These are phyloP conservation scores for Sarocladiaceae sp. DNA, from an alignment of 2,329 filamentous ascomycete genomes.

Conservation along the genomic window DNA sequence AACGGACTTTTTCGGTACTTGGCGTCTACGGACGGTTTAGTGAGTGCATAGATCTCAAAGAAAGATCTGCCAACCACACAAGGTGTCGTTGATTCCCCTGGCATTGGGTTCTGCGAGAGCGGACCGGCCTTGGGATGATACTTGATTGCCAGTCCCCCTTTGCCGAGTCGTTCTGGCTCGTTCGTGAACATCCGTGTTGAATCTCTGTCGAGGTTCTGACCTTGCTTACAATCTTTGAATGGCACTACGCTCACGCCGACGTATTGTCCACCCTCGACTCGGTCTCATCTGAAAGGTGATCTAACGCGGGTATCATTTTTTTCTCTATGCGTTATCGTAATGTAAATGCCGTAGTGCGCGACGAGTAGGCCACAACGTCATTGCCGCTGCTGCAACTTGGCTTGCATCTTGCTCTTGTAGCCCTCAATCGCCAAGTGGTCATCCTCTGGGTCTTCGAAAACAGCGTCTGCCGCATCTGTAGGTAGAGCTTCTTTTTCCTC, in stretches of 20 bases:
- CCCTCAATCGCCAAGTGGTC: slow-evolving; percentile 44
- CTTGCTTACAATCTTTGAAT: neutral
- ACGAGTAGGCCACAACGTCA: neutral
- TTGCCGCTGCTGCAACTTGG: slow-evolving; percentile 11
- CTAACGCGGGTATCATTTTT: slow-evolving; percentile 6
- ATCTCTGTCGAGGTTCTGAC: slow-evolving; percentile 6
- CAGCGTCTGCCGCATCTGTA: neutral
- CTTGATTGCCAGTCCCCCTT: slow-evolving; percentile 76
- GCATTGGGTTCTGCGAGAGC: slow-evolving; percentile 15
- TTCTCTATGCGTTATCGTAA: slow-evolving; percentile 1
- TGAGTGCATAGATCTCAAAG: slow-evolving; percentile 54
- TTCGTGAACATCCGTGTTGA: neutral
- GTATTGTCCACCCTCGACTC: neutral
- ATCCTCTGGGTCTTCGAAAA: slow-evolving; percentile 24
- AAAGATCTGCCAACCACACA: slow-evolving; percentile 53
- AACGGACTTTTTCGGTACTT: slow-evolving; percentile 34
- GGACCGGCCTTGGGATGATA: slow-evolving; percentile 55
- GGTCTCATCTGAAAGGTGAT: neutral
- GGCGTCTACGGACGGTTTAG: slow-evolving; percentile 54
- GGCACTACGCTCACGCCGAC: slow-evolving; percentile 2
- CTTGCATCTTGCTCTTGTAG: slow-evolving; percentile 36
- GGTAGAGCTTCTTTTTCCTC: slow-evolving; percentile 38
- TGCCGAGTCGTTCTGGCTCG: slow-evolving; percentile 8
- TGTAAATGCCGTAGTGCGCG: slow-evolving; percentile 8
- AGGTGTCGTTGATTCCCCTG: slow-evolving; percentile 87